Percentiles rank a stretch among this genome's conserved stretches.
phyloP scores from a whole-genome alignment of 2,329 filamentous ascomycete genomes.

The Cladophialophora yegresii region DNA sequence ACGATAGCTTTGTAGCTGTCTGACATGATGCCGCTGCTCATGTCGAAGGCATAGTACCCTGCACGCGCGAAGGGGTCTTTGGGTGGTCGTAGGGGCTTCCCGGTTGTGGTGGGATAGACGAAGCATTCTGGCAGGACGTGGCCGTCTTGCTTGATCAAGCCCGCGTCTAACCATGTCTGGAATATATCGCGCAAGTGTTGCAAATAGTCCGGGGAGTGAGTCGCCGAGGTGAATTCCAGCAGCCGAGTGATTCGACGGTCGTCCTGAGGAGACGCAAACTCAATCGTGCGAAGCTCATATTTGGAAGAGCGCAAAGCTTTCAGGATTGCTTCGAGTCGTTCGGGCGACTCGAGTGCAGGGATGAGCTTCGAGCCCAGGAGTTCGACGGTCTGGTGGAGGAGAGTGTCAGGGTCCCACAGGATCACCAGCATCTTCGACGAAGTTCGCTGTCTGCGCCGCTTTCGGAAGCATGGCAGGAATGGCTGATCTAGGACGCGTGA shows the following conservation, averaged over 20 bases:
- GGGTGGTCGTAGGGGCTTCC: constrained; percentile 28
- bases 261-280: constrained; percentile 14
- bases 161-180: constrained; percentile 29
- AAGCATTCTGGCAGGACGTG: constrained; percentile 37
- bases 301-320: constrained; percentile 26
- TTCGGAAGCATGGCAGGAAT: constrained; percentile 17
- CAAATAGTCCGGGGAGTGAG: constrained; percentile 32
- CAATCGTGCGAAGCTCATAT: constrained; percentile 24
- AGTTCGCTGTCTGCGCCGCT: constrained; percentile 1
- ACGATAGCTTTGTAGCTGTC: constrained; percentile 32
- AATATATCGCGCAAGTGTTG: constrained; percentile 32
- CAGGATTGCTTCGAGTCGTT: constrained; percentile 34
- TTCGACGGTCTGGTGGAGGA: constrained; percentile 36
- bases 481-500: not conserved
- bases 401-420: constrained; percentile 35
- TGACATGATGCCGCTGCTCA: constrained; percentile 36
- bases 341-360: constrained; percentile 34
- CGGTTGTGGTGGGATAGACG: constrained; percentile 24
- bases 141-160: constrained; percentile 29
- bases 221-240: constrained; percentile 24
- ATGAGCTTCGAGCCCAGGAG: constrained; percentile 34
- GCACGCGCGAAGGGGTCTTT: constrained; percentile 35
- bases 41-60: constrained; percentile 37
- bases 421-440: constrained; percentile 34
- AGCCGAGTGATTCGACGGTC: constrained; percentile 18